These are phyloP conservation scores for Albatrellus ellisii DNA, from an alignment of 768 basidiomycete species.

Conservation along the genomic window DNA sequence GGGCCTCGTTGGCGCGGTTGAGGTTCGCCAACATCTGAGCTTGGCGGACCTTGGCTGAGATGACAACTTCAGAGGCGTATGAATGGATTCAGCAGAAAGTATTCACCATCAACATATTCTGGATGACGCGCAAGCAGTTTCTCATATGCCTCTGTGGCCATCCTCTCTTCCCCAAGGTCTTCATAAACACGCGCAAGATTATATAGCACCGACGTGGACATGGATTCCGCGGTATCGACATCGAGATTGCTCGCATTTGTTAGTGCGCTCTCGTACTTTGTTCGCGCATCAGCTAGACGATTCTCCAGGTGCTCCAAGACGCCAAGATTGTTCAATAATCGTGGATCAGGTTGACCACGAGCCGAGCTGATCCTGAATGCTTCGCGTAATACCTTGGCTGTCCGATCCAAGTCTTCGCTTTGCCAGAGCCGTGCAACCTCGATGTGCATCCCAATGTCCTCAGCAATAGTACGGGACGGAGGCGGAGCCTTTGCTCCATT, in stretches of 20 bases:
- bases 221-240: slow-evolving; percentile 42
- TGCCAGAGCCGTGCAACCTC: slow-evolving; percentile 89
- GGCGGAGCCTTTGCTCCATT: slow-evolving; percentile 1
- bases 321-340: slow-evolving; percentile 72
- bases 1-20: slow-evolving; percentile 69
- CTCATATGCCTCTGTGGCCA: slow-evolving; percentile 78
- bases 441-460: slow-evolving; percentile 81
- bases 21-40: slow-evolving; percentile 63
- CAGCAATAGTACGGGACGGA: slow-evolving; percentile 27
- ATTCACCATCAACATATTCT: slow-evolving; percentile 88
- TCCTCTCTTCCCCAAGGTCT: slow-evolving; percentile 55
- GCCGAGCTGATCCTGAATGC: slow-evolving; percentile 53
- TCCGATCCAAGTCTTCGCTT: slow-evolving; percentile 62
- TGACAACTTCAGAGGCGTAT: not conserved
- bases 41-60: slow-evolving; percentile 81
- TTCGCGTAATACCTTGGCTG: slow-evolving; percentile 58
- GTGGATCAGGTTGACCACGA: slow-evolving; percentile 37
- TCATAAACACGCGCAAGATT: slow-evolving; percentile 91
- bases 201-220: slow-evolving; percentile 77
- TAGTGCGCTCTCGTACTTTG: slow-evolving; percentile 64
- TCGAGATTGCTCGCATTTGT: slow-evolving; percentile 36
- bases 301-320: slow-evolving; percentile 62
- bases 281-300: slow-evolving; percentile 38
- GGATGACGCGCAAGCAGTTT: slow-evolving; percentile 84
- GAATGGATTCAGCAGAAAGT: not conserved